Evolutionary conservation across 768 basidiomycete genomes (phyloP).

Genomic region (Suillus brevipes): DNA sequence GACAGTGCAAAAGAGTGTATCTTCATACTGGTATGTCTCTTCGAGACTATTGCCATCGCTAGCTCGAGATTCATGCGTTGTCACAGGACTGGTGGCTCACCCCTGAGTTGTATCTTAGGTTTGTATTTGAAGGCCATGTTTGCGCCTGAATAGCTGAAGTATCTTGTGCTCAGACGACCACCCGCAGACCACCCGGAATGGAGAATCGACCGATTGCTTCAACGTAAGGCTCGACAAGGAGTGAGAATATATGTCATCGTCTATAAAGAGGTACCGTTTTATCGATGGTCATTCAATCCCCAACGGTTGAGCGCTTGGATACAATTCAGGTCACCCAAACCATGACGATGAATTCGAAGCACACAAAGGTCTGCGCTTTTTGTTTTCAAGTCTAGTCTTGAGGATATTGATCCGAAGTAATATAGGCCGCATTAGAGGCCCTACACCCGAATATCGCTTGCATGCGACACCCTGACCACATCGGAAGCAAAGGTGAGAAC

Average conservation of each 20-base stretch:
- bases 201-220: slow-evolving; percentile 82
- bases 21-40: slow-evolving; percentile 69
- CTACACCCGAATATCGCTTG: slow-evolving; percentile 87
- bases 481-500: slow-evolving; percentile 65
- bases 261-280: slow-evolving; percentile 79
- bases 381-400: neutral
- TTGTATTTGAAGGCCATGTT: neutral
- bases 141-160: slow-evolving; percentile 8
- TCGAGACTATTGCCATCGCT: neutral
- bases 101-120: slow-evolving; percentile 89
- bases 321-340: slow-evolving; percentile 73
- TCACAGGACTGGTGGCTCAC: slow-evolving; percentile 89
- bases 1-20: slow-evolving; percentile 80
- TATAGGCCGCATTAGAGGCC: slow-evolving; percentile 69
- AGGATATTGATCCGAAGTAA: neutral
- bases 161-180: slow-evolving; percentile 52
- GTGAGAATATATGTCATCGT: slow-evolving; percentile 91
- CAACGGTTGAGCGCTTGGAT: slow-evolving; percentile 2
- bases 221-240: slow-evolving; percentile 88
- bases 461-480: slow-evolving; percentile 90
- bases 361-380: slow-evolving; percentile 63
- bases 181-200: slow-evolving; percentile 83
- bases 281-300: neutral
- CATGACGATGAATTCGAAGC: slow-evolving; percentile 85
- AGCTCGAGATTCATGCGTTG: slow-evolving; percentile 4